Base-by-base conservation (phyloP, 306 rosid species). In the Vicia faba region DNA sequence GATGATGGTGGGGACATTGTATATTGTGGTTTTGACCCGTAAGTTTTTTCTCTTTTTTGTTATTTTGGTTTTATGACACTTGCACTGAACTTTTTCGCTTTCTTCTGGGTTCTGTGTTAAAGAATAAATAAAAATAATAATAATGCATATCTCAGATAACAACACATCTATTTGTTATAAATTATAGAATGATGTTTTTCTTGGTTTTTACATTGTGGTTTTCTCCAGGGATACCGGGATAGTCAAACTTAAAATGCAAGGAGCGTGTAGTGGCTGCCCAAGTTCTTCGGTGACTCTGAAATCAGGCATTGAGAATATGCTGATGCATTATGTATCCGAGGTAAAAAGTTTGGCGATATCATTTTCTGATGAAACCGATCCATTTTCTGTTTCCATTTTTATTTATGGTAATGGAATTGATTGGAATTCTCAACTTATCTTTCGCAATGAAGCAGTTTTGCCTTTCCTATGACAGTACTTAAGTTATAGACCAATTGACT, bases 1-100 rank as follows among this genome's bases (percentile, higher is more conserved):
- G 98, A 89, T 75, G 98, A 93, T 74, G 98, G 98, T 26, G 98
- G 98, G 62, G 98, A 93, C 79, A 93, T 93, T 74, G 98, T 84
- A 61, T 93, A 86, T 75, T 72, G 79, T 43, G 88, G 86, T 50
- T 93, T 88, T 78, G 85, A 88, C 44, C 74, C 5, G 98, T 89
- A 82, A 50, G 87, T 86, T 5, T 13, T 73, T 58, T 15, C 45
- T 72, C 45, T 51, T 59, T 53, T 15, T 38, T 58, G 12, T 65
- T 54, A 20, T 60, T 72, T 69, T 31, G 31, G 62, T 75, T 69
- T 71, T 45, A 15, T 70, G 56, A 40, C 56, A 68, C 31, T 25
- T 58, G n/a, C 18, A 31, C 40, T 40, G 51, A 62, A 13, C 36
- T 62, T 62, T 23, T 20, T 40, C 11, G 40, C 8, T 18, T 61